Conservation (phyloP, 129 eudicot genomes). For the Helichrysum umbraculigerum region DNA sequence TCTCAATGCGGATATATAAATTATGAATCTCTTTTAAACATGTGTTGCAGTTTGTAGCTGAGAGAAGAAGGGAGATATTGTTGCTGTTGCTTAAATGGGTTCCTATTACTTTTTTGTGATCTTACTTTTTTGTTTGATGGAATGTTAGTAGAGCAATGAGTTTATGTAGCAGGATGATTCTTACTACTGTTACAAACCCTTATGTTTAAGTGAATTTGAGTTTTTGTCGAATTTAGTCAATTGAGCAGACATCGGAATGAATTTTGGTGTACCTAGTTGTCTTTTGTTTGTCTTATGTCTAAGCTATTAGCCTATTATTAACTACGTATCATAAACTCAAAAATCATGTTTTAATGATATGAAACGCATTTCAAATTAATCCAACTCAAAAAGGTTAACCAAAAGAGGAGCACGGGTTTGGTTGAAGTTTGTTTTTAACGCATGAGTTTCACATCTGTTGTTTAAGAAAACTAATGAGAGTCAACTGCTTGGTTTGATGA, state of each 20-base stretch:
- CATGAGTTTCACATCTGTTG: not conserved
- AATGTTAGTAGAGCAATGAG: conserved; percentile 15
- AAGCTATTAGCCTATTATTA: not conserved
- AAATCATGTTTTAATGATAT: no score
- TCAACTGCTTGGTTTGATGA: no score
- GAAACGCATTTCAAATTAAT: not conserved
- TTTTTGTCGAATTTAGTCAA: conserved; percentile 8
- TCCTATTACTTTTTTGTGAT: conserved; percentile 25
- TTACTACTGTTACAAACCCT: not conserved
- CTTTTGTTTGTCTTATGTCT: not conserved
- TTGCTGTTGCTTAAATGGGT: conserved; percentile 20
- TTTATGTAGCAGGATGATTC: not conserved
- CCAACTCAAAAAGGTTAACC: not conserved
- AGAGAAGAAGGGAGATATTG: conserved; percentile 19
- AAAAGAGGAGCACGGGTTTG: not conserved
- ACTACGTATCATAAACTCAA: not conserved
- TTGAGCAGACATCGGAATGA: not conserved
- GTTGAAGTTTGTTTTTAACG: not conserved
- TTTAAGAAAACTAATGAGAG: no score
- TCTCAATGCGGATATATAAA: not conserved
- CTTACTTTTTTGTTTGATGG: conserved; percentile 15
- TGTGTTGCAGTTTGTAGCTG: conserved; percentile 23
- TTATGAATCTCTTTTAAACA: not conserved
- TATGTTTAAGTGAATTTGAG: conserved; percentile 18
- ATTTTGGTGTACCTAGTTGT: not conserved